phyloP scores from a whole-genome alignment of 345 rosid species.

The Moricandia arvensis region DNA sequence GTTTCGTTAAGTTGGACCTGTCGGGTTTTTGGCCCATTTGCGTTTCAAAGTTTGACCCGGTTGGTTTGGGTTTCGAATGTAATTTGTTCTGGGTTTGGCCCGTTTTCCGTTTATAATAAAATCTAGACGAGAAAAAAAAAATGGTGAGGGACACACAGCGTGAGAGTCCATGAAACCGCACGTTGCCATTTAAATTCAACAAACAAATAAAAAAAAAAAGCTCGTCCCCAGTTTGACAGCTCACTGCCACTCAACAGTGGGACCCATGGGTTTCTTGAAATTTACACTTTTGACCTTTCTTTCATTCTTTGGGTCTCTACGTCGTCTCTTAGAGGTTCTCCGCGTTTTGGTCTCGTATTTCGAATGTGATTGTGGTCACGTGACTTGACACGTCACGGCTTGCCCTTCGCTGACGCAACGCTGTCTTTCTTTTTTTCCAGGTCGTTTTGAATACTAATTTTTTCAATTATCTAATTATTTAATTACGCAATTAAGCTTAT shows the following conservation, averaged over 20 bases:
- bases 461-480: too few relatives aligned
- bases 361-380: conserved; percentile 37
- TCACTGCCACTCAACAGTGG: too few relatives aligned
- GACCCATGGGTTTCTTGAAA: conserved; percentile 1
- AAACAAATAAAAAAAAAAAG: neutral
- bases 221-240: conserved; percentile 36
- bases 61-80: too few relatives aligned
- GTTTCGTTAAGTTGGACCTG: too few relatives aligned
- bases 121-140: too few relatives aligned
- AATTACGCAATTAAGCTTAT: too few relatives aligned
- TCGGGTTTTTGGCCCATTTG: too few relatives aligned
- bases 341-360: conserved; percentile 33
- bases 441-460: neutral
- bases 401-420: conserved; percentile 36
- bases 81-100: too few relatives aligned
- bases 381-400: conserved; percentile 36
- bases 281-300: conserved; percentile 34
- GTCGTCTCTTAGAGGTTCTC: conserved; percentile 30
- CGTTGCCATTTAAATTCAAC: conserved; percentile 32
- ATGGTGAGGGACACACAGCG: conserved; percentile 34
- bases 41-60: too few relatives aligned
- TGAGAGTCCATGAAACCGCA: conserved; percentile 41
- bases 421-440: neutral
- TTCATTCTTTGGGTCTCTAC: conserved; percentile 4
- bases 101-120: too few relatives aligned